phyloP scores from a whole-genome alignment of 1,284 basidiomycete species.

The Bondarzewia mesenterica region DNA sequence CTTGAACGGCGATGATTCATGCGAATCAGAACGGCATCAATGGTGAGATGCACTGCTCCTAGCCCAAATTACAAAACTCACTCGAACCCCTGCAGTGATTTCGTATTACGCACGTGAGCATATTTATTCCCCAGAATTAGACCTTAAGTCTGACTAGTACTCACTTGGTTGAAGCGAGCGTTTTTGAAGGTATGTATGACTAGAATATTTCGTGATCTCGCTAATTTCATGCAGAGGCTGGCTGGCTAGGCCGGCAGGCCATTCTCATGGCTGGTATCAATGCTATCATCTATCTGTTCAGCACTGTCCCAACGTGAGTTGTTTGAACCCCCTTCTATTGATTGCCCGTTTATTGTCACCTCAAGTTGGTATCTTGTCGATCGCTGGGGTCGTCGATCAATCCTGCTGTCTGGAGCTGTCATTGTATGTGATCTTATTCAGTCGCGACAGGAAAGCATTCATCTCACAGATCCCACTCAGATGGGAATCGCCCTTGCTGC shows the following conservation, averaged over 20 bases:
- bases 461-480: too few relatives aligned
- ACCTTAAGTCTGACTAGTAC: conserved; percentile 7
- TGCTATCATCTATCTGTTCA: conserved; percentile 78
- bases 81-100: conserved; percentile 51
- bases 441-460: conserved; percentile 3
- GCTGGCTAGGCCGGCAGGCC: conserved; percentile 96
- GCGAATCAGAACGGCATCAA: conserved; percentile 77
- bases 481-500: conserved; percentile 74
- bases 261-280: conserved; percentile 98
- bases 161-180: conserved; percentile 41
- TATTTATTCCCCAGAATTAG: conserved; percentile 9
- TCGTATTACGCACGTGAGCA: conserved; percentile 88
- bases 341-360: conserved; percentile 12
- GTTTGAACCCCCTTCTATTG: background rate
- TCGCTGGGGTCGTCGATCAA: conserved; percentile 82
- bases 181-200: conserved; percentile 67
- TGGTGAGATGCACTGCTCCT: conserved; percentile 34
- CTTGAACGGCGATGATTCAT: background rate
- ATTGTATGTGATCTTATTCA: conserved; percentile 64
- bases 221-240: conserved; percentile 60
- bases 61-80: background rate
- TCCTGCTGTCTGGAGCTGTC: conserved; percentile 89
- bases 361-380: conserved; percentile 93
- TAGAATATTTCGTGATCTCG: background rate
- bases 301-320: conserved; percentile 74